Evolutionary conservation across 2,329 filamentous ascomycete species (phyloP), one percentile per base, ranked within the genome.

Genomic region (Ampelomyces quisqualis): DNA sequence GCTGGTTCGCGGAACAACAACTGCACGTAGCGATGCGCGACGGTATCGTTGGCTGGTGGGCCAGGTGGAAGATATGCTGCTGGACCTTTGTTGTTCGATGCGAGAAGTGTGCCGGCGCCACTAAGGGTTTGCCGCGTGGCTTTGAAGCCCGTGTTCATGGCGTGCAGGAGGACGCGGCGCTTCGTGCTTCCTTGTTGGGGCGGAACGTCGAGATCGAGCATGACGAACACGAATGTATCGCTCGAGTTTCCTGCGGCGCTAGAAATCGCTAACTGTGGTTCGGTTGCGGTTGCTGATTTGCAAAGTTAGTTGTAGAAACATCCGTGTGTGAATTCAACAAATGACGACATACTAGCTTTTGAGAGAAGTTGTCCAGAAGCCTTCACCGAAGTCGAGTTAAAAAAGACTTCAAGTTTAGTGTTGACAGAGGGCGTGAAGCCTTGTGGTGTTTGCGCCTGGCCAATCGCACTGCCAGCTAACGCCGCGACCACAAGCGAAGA

Each of bases 161-260:
- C 58, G 47, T 68, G 63, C 4, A 68, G 52, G 17, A 68, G 49
- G 9, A 56, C 51, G 20, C 61, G 62, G 38, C 64, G 61, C 4
- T 47, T 50, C 5, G 51, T 43, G 47, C 45, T 56, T 18, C 52
- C 52, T 31, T 49, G 38, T 26, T 34, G 45, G 10, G 60, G 52
- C 6, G 64, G 63, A 1, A 67, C 61, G 34, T 67, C 64, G 7
- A 67, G 56, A 35, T 67, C 64, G 13, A 67, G 34, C 64, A 67
- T 67, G 15, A 67, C 52, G 45, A 65, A 67, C 46, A 67, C 54
- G 50, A 54, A 67, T 2, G 58, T 63, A 2, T 56, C 53, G 18
- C 15, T 43, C 10, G 41, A 15, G 31, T 51, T 51, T 19, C 46
- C 31, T 17, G 43, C 45, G 17, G 43, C 34, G 24, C 42, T 54